phyloP scores from a whole-genome alignment of 768 basidiomycete species.

The Lactarius sanguifluus region DNA sequence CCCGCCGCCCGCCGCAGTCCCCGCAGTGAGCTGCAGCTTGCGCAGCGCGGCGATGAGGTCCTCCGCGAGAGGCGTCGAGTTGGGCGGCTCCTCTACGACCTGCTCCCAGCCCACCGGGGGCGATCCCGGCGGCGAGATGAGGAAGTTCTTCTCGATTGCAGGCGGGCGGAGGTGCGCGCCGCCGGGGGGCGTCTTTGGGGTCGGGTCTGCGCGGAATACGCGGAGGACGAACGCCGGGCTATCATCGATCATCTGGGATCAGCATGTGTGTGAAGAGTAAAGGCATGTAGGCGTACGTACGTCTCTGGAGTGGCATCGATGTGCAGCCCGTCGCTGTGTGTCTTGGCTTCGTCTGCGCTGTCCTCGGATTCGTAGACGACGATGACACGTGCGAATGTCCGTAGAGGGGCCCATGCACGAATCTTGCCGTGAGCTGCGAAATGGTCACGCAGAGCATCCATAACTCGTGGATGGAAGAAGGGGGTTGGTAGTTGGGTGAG shows the following conservation, averaged over 20 bases:
- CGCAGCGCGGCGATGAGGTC: conserved; percentile 82
- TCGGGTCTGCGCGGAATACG: conserved; percentile 73
- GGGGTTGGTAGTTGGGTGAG: conserved; percentile 72
- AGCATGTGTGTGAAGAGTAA: background rate
- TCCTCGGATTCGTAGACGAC: conserved; percentile 70
- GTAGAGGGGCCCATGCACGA: conserved; percentile 88
- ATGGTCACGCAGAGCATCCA: conserved; percentile 64
- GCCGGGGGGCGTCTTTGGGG: conserved; percentile 42
- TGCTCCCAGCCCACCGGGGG: conserved; percentile 98
- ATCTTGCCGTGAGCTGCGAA: conserved; percentile 79
- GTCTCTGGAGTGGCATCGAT: conserved; percentile 57
- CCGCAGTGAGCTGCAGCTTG: conserved; percentile 55
- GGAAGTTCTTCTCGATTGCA: conserved; percentile 84
- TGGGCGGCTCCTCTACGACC: conserved; percentile 87
- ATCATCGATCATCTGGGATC: background rate
- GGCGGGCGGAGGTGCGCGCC: conserved; percentile 64
- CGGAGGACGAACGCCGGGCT: conserved; percentile 56
- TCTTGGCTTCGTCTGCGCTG: conserved; percentile 66
- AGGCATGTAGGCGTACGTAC: conserved; percentile 32
- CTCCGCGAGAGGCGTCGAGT: conserved; percentile 75
- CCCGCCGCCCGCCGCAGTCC: conserved; percentile 35
- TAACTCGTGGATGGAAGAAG: conserved; percentile 73
- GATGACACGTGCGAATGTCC: conserved; percentile 77
- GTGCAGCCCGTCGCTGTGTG: conserved; percentile 60
- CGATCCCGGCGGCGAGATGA: conserved; percentile 97